Evolutionary conservation across 169 alveolate genomes (phyloP).

Genomic region (Fabrea salina): DNA sequence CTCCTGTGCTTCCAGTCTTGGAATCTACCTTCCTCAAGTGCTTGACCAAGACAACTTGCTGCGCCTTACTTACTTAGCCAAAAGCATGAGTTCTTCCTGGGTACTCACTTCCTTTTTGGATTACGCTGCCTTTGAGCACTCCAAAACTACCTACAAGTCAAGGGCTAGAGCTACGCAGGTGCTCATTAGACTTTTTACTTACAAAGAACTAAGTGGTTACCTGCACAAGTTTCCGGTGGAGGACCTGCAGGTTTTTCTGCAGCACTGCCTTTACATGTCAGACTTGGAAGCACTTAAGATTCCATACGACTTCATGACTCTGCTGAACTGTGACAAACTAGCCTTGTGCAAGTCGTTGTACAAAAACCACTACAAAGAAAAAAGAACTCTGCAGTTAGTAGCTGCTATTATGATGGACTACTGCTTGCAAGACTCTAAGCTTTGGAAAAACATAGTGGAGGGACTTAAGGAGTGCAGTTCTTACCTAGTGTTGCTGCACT

Average conservation of each 20-base stretch:
- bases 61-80: background rate
- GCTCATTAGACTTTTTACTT: background rate
- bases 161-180: background rate
- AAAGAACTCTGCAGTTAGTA: background rate
- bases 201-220: background rate
- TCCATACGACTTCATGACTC: background rate
- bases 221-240: background rate
- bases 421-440: background rate
- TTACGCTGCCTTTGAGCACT: background rate
- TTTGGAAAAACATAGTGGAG: background rate
- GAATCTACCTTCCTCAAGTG: background rate
- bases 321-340: background rate
- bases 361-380: background rate
- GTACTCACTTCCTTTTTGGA: background rate
- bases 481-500: background rate
- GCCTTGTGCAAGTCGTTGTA: background rate
- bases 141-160: background rate
- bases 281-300: background rate
- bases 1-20: background rate
- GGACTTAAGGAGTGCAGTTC: background rate
- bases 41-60: background rate
- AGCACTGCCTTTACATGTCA: background rate
- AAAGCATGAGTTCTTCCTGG: background rate
- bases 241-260: background rate
- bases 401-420: background rate